phyloP scores from a whole-genome alignment of 176 grass and related monocot genomes.

The Aechmea fasciata region DNA sequence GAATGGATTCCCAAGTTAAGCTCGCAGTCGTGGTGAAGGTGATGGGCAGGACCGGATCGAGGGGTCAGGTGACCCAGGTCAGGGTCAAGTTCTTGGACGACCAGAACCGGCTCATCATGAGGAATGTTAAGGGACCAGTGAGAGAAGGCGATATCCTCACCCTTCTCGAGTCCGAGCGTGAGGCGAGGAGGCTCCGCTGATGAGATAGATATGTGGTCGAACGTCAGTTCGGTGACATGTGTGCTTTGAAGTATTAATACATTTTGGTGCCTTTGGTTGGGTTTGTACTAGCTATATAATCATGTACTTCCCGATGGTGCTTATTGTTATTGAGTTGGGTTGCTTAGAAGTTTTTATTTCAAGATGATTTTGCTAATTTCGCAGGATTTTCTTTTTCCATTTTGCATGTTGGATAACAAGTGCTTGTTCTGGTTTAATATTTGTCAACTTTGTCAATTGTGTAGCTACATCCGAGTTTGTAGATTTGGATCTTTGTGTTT shows the following conservation, averaged over 20 bases:
- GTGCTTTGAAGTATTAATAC: neutral
- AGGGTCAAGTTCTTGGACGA: conserved; percentile 92
- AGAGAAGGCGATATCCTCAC: conserved; percentile 80
- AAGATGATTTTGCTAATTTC: too few relatives aligned
- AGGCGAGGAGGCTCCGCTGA: conserved; percentile 84
- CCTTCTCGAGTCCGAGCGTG: conserved; percentile 76
- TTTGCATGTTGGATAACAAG: too few relatives aligned
- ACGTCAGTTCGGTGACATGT: neutral
- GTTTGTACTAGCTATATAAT: neutral
- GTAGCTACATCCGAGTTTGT: neutral
- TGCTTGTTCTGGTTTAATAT: neutral
- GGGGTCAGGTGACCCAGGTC: conserved; percentile 86
- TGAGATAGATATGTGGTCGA: neutral
- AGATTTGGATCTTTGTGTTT: neutral
- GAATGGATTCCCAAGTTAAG: conserved; percentile 83
- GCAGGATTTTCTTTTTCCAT: too few relatives aligned
- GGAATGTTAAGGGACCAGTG: conserved; percentile 72
- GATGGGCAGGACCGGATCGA: conserved; percentile 68
- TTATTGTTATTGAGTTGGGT: neutral
- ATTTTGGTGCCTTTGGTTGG: neutral
- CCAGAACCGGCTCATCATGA: conserved; percentile 93
- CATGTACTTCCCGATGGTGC: neutral
- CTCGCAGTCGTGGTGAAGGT: conserved; percentile 83
- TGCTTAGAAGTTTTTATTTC: too few relatives aligned
- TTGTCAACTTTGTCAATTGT: neutral